Conservation (phyloP, 73 alveolate genomes). For the Uronychia setigera region DNA sequence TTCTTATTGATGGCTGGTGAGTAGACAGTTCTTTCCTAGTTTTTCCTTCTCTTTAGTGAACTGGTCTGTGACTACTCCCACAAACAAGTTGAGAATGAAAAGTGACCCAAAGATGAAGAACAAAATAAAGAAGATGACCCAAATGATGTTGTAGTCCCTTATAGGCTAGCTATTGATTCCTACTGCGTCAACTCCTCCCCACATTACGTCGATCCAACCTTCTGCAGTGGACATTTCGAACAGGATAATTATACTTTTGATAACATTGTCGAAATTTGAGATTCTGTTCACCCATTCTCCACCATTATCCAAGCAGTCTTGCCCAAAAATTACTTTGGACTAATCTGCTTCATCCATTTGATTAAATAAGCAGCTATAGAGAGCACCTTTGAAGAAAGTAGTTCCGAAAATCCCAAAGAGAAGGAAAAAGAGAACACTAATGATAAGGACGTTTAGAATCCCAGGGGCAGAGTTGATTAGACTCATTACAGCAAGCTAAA, state of each 20-base stretch:
- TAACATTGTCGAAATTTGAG: slow-evolving; percentile 61
- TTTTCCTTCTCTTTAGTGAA: slow-evolving; percentile 23
- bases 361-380: slow-evolving; percentile 5
- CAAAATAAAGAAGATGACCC: slow-evolving; percentile 6
- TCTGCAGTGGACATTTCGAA: slow-evolving; percentile 62
- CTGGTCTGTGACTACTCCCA: slow-evolving; percentile 30
- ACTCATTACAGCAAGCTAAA: slow-evolving; percentile 50
- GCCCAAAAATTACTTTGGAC: not conserved
- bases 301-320: slow-evolving; percentile 21
- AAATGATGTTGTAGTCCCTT: not conserved
- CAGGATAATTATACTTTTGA: slow-evolving; percentile 54
- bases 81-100: slow-evolving; percentile 14
- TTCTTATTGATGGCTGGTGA: slow-evolving; percentile 1
- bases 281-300: slow-evolving; percentile 64
- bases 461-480: slow-evolving; percentile 57
- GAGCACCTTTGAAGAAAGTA: slow-evolving; percentile 64
- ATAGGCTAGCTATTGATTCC: not conserved
- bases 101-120: slow-evolving; percentile 26
- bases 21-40: not conserved
- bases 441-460: slow-evolving; percentile 59
- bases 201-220: slow-evolving; percentile 66
- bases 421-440: slow-evolving; percentile 64
- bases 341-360: not conserved
- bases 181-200: not conserved
- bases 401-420: slow-evolving; percentile 74